A percentile compares a stretch with the other conserved stretches of the same genome.
phyloP scores from a whole-genome alignment of 2,329 filamentous ascomycete species.

The Emergomyces africanus region DNA sequence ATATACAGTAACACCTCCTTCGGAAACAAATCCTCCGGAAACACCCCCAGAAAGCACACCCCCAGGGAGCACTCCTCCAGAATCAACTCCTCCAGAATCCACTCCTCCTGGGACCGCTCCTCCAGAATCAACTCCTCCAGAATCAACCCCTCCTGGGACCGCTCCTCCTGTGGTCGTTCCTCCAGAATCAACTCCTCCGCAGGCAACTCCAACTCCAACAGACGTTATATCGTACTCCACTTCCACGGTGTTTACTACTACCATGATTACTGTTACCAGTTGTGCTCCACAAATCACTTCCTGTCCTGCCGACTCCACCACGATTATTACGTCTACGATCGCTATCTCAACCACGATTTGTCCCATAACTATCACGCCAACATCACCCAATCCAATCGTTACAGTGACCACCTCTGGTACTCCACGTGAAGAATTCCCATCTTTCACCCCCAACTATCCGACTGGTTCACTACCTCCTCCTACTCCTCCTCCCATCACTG shows the following conservation, averaged over 20 bases:
- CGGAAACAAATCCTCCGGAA: not conserved
- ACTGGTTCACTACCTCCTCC: conserved; percentile 16
- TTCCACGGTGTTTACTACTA: conserved; percentile 27
- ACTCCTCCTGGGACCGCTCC: not conserved
- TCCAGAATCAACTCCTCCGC: not conserved
- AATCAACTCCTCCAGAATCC: not conserved
- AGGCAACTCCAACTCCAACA: conserved; percentile 29
- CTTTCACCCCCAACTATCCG: conserved; percentile 14
- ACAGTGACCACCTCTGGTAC: conserved; percentile 17
- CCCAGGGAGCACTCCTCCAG: not conserved
- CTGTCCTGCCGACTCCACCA: conserved; percentile 41
- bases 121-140: not conserved
- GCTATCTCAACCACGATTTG: conserved; percentile 48
- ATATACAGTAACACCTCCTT: not conserved
- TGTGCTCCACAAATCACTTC: conserved; percentile 30
- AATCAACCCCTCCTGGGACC: not conserved
- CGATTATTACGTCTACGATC: conserved; percentile 42
- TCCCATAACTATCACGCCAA: conserved; percentile 27
- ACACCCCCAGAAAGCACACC: not conserved
- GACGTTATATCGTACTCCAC: conserved; percentile 16
- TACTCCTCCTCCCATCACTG: not conserved
- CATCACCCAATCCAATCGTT: not conserved
- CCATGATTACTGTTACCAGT: conserved; percentile 27
- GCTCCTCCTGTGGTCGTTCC: conserved; percentile 7
- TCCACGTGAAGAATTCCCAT: conserved; percentile 12